Evolutionary conservation across 371 early-diverging fungal genomes (phyloP), one percentile per base, ranked within the genome.

Genomic region (Mortierella sp.): DNA sequence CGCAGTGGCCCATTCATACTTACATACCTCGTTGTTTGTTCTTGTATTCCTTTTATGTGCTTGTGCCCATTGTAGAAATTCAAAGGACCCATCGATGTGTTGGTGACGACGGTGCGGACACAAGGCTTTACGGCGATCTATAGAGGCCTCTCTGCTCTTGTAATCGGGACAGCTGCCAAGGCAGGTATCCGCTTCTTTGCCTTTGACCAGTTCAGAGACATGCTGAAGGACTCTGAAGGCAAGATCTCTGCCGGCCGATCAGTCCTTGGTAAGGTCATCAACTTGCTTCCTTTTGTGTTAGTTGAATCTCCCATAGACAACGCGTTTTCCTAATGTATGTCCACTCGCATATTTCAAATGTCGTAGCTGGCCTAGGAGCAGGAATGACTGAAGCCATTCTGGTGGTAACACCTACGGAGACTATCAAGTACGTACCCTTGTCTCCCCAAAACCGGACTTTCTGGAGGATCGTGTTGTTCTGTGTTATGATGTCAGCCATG

Each of bases 351-450:
- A 10, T 54, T 27, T 5, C n/a, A 16, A 6, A 24, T 56, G 12
- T 56, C 75, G 84, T 80, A 77, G 97, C 98, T 41, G 99, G 98
- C 8, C 87, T 98, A 38, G 96, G 96, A 18, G 97, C 98, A 0
- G 99, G 99, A 16, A 92, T 97, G 88, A 92, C 95, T 18, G 97
- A 97, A 77, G 97, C 97, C 0, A 90, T 94, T 4, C 75, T 96
- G 29, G 97, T 96, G 1, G 98, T 97, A 0, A 97, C 97, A 3
- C 98, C 98, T 4, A 94, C 96, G 21, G 98, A 98, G 85, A 96
- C 97, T 1, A 96, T 98, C 87, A 98, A 98, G 94, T 94, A 89
- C 80, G 90, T 58, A 35, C 21, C 11, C 21, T 18, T 27, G 48
- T 46, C 5, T 0, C 63, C 49, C 16, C 51, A 27, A 54, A 49